These are phyloP conservation scores for Calamus simplicifolius DNA, from an alignment of 176 grass and related monocot species.

Conservation along the genomic window DNA sequence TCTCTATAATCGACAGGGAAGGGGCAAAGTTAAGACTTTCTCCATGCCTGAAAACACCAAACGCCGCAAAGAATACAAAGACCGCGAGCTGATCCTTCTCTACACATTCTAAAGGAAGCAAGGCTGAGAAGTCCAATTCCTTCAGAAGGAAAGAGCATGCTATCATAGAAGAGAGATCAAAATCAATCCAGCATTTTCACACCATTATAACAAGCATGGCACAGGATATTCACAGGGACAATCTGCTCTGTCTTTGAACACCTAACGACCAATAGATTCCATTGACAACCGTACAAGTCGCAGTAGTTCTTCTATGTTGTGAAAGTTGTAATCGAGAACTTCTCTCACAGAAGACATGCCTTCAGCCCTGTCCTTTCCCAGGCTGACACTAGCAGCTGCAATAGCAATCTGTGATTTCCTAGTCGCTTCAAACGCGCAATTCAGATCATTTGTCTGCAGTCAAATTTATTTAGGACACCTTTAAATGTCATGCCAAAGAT, in stretches of 20 bases:
- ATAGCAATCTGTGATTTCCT: slow-evolving; percentile 53
- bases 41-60: too few species aligned
- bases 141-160: neutral
- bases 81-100: neutral
- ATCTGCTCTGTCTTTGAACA: neutral
- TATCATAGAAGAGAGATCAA: neutral
- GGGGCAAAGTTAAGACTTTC: too few species aligned
- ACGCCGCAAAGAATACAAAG: slow-evolving; percentile 2
- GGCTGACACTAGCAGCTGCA: slow-evolving; percentile 33
- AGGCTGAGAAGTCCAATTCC: neutral
- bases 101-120: slow-evolving; percentile 5
- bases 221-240: slow-evolving; percentile 5
- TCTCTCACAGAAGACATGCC: slow-evolving; percentile 52
- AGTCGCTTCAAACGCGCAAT: slow-evolving; percentile 74
- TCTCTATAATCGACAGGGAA: too few species aligned
- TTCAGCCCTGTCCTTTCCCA: slow-evolving; percentile 24
- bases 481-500: slow-evolving; percentile 2
- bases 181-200: neutral
- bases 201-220: slow-evolving; percentile 2
- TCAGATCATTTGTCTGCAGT: slow-evolving; percentile 69
- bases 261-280: slow-evolving; percentile 44
- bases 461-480: slow-evolving; percentile 16
- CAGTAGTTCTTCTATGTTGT: slow-evolving; percentile 60
- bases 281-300: slow-evolving; percentile 62
- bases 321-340: slow-evolving; percentile 73